These are phyloP conservation scores for Curvularia hawaiiensis DNA, from an alignment of 2,329 filamentous ascomycete genomes.

Conservation along the genomic window DNA sequence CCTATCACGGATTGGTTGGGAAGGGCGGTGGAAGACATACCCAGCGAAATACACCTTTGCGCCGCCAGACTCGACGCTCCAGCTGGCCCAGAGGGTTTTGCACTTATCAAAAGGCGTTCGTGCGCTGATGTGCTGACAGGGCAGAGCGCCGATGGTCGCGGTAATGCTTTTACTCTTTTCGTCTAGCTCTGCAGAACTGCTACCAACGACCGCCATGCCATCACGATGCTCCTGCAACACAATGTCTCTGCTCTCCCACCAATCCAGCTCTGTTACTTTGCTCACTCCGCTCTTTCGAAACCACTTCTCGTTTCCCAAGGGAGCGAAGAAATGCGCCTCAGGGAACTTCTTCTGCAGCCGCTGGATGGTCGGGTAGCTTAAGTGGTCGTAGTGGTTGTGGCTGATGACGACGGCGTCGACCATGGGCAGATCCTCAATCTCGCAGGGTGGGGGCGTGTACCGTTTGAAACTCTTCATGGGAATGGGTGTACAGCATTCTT, in stretches of 20 bases:
- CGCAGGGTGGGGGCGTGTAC: conserved; percentile 77
- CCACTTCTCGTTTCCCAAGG: conserved; percentile 82
- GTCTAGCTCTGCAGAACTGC: conserved; percentile 7
- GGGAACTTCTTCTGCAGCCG: conserved; percentile 74
- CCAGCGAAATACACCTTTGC: conserved; percentile 84
- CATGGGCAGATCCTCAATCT: conserved; percentile 75
- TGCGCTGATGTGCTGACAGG: conserved; percentile 81
- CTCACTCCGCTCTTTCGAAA: conserved; percentile 72
- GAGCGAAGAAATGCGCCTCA: conserved; percentile 85
- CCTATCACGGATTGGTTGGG: too few species aligned
- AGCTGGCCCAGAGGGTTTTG: conserved; percentile 85
- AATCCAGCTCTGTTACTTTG: conserved; percentile 88
- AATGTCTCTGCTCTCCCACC: conserved; percentile 89
- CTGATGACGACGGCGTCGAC: conserved; percentile 79
- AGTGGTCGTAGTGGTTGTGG: conserved; percentile 92
- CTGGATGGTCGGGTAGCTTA: conserved; percentile 76
- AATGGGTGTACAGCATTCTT: conserved; percentile 82
- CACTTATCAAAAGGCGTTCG: conserved; percentile 71
- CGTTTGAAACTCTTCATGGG: conserved; percentile 73
- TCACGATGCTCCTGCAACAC: conserved; percentile 53
- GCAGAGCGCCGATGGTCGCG: conserved; percentile 77
- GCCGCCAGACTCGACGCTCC: conserved; percentile 74
- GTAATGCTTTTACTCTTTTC: conserved; percentile 55
- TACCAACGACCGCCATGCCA: not conserved
- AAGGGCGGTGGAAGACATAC: conserved; percentile 47